These are phyloP conservation scores for Saccharomycopsis sp. DNA, from an alignment of 805 yeast genomes.

Conservation along the genomic window DNA sequence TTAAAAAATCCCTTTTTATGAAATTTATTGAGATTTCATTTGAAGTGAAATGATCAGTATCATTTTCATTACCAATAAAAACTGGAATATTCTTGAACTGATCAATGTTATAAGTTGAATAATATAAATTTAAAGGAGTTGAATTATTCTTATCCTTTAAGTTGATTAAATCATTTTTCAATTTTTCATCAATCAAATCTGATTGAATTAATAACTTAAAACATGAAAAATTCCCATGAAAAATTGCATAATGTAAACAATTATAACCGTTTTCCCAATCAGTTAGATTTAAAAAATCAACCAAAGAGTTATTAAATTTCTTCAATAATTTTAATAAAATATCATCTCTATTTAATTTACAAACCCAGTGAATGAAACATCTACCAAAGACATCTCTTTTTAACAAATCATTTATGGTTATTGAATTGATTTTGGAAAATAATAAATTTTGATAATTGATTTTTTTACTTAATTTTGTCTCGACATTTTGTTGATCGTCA, in stretches of 20 bases:
- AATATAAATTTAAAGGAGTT: conserved; percentile 62
- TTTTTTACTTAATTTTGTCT: no score
- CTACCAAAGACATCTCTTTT: conserved; percentile 65
- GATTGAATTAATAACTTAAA: conserved; percentile 34
- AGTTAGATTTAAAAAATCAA: conserved; percentile 31
- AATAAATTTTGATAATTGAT: no score
- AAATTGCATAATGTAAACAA: conserved; percentile 61
- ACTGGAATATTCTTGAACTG: conserved; percentile 34
- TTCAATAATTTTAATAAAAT: conserved; percentile 36
- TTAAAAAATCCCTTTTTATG: conserved; percentile 2
- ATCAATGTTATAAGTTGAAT: conserved; percentile 33
- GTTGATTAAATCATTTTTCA: conserved; percentile 30
- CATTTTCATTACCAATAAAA: conserved; percentile 22
- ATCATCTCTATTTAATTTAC: conserved; percentile 39
- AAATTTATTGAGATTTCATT: conserved; percentile 3
- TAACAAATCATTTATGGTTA: conserved; percentile 21
- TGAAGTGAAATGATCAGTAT: conserved; percentile 1
- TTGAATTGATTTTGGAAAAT: no score
- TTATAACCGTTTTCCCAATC: conserved; percentile 82
- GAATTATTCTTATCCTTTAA: conserved; percentile 60
- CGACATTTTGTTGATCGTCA: no score
- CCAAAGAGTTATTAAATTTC: conserved; percentile 25
- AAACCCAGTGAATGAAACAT: conserved; percentile 46
- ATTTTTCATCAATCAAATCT: conserved; percentile 19
- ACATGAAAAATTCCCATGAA: conserved; percentile 44